phyloP scores from a whole-genome alignment of 164 flowering plant species.

The Vitis labrusca region DNA sequence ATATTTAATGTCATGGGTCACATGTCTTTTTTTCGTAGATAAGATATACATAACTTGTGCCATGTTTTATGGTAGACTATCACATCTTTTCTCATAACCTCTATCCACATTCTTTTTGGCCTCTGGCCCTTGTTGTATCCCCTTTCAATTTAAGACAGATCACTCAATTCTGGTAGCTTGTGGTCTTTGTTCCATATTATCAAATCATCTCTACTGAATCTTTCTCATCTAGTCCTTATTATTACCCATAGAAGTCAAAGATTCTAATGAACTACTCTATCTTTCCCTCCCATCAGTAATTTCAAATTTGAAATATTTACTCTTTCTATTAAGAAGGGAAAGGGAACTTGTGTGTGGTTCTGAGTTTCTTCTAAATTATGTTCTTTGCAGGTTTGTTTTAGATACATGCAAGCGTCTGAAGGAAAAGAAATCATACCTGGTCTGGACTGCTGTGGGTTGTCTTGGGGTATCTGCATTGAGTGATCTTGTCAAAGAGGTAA shows the following conservation, averaged over 20 bases:
- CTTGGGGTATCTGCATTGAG: slow-evolving; percentile 75
- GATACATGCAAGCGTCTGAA: slow-evolving; percentile 69
- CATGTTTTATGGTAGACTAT: not conserved
- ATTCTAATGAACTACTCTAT: not conserved
- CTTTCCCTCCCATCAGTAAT: too few species aligned
- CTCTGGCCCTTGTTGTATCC: not conserved
- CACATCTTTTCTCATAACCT: not conserved
- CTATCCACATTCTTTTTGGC: not conserved
- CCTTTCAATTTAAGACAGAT: not conserved
- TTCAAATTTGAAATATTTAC: too few species aligned
- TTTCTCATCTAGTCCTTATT: not conserved
- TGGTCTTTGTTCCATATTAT: not conserved
- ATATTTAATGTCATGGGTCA: too few species aligned
- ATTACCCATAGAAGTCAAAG: not conserved
- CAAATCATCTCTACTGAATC: not conserved
- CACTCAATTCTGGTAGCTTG: not conserved
- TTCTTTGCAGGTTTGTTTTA: slow-evolving; percentile 65
- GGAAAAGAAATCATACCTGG: slow-evolving; percentile 80
- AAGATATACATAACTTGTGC: too few species aligned
- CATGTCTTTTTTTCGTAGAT: too few species aligned
- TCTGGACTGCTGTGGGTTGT: slow-evolving; percentile 83
- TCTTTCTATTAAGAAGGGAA: not conserved
- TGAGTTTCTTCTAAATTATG: slow-evolving; percentile 4
- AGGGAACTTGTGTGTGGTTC: not conserved
- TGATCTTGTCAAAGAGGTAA: slow-evolving; percentile 88